Percentiles rank a stretch among this genome's conserved stretches.
These are phyloP conservation scores for Penicillium paxilli DNA, from an alignment of 495 filamentous ascomycete genomes.

Conservation along the genomic window DNA sequence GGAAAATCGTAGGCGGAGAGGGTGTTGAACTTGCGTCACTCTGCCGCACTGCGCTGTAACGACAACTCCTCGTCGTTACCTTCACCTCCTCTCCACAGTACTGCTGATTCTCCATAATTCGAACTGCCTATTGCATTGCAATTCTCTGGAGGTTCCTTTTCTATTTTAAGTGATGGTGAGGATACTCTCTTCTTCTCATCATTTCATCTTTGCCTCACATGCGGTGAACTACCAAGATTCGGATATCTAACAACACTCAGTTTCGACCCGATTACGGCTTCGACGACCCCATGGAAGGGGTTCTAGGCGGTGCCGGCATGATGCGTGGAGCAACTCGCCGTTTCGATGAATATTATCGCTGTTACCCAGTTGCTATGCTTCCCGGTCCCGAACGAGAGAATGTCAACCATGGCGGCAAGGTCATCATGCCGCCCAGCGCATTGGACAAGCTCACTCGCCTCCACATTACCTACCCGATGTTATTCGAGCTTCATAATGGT, in stretches of 20 bases:
- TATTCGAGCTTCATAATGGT: conserved; percentile 92
- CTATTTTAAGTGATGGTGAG: conserved; percentile 33
- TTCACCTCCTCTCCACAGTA: no score
- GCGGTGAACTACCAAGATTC: not conserved
- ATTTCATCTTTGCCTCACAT: not conserved
- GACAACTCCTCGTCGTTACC: no score
- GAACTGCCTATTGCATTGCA: no score
- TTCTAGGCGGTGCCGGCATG: conserved; percentile 42
- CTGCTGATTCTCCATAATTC: no score
- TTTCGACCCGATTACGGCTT: conserved; percentile 56
- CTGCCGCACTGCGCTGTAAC: no score
- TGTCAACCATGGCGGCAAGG: conserved; percentile 95
- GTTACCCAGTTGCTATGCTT: conserved; percentile 91
- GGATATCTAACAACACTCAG: conserved; percentile 33
- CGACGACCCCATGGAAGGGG: conserved; percentile 57
- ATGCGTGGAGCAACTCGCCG: conserved; percentile 54
- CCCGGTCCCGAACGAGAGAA: conserved; percentile 88
- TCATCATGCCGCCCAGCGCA: conserved; percentile 91
- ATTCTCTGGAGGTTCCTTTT: no score
- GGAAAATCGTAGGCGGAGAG: conserved; percentile 43
- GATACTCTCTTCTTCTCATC: not conserved
- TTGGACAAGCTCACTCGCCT: conserved; percentile 92
- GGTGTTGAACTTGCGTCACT: conserved; percentile 43
- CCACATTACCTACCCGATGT: conserved; percentile 97
- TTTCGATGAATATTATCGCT: conserved; percentile 97